Conservation (phyloP, 2,329 filamentous ascomycete species). For the Capronia americana region DNA sequence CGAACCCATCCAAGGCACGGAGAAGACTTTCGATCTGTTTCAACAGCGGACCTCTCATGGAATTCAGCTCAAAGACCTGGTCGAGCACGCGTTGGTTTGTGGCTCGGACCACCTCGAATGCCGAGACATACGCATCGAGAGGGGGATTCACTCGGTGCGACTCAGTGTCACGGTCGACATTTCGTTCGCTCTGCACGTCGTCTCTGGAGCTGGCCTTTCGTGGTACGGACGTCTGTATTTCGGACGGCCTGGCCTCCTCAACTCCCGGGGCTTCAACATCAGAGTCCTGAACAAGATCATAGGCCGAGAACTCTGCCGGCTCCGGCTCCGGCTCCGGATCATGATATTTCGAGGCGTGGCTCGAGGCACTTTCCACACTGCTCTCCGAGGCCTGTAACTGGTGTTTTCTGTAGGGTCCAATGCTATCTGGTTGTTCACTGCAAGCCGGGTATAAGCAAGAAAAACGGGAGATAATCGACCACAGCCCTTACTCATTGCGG, state of each 20-base stretch:
- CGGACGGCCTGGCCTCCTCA: neutral
- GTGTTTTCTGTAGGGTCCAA: neutral
- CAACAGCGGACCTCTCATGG: conserved; percentile 2
- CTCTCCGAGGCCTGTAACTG: neutral
- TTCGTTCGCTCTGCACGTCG: neutral
- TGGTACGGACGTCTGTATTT: neutral
- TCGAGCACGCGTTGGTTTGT: conserved; percentile 5
- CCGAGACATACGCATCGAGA: neutral
- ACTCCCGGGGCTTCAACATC: neutral
- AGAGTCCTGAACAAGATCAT: neutral
- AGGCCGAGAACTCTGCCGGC: neutral
- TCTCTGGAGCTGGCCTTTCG: neutral
- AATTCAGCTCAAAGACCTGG: conserved; percentile 17
- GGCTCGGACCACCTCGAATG: conserved; percentile 5
- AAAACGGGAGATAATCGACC: neutral
- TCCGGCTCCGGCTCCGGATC: neutral
- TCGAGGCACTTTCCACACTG: neutral
- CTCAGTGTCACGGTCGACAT: neutral
- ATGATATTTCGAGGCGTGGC: neutral
- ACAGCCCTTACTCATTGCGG: neutral
- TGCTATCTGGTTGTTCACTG: neutral
- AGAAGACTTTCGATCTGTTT: neutral
- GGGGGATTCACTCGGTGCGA: neutral
- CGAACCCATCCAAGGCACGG: conserved; percentile 9
- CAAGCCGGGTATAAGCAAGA: neutral